Evolutionary conservation across 176 grass and related monocot species (phyloP).

Genomic region (Hordeum marinum): DNA sequence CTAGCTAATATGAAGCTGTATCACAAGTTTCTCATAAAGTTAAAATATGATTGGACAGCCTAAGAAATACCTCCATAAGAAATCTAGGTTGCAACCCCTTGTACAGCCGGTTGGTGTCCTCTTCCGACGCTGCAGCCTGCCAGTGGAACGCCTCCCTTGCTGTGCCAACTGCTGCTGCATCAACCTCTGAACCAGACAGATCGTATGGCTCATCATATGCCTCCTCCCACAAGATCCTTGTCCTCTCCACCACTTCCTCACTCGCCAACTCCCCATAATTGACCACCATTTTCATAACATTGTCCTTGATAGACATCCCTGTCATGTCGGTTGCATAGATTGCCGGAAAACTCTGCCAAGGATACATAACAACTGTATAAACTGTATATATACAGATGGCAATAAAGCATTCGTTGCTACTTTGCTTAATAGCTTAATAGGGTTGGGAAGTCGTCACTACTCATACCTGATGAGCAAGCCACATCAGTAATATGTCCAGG

Average conservation of each 20-base stretch:
- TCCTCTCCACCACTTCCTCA: slow-evolving; percentile 35
- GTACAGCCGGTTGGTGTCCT: slow-evolving; percentile 60
- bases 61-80: slow-evolving; percentile 69
- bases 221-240: slow-evolving; percentile 60
- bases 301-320: slow-evolving; percentile 23
- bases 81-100: slow-evolving; percentile 79
- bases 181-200: slow-evolving; percentile 52
- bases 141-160: slow-evolving; percentile 58
- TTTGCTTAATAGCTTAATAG: neutral
- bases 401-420: neutral
- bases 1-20: neutral
- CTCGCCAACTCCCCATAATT: slow-evolving; percentile 38
- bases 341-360: slow-evolving; percentile 66
- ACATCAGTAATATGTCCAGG: slow-evolving; percentile 80
- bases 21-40: neutral
- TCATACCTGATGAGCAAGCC: slow-evolving; percentile 85
- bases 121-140: slow-evolving; percentile 37
- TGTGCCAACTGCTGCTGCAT: slow-evolving; percentile 8
- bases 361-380: neutral
- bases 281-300: slow-evolving; percentile 20
- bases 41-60: neutral
- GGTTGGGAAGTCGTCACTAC: slow-evolving; percentile 5
- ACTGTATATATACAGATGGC: neutral
- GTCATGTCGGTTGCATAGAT: slow-evolving; percentile 55
- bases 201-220: slow-evolving; percentile 73